phyloP scores from a whole-genome alignment of 2,329 filamentous ascomycete genomes.

The Podosphaera xanthii region DNA sequence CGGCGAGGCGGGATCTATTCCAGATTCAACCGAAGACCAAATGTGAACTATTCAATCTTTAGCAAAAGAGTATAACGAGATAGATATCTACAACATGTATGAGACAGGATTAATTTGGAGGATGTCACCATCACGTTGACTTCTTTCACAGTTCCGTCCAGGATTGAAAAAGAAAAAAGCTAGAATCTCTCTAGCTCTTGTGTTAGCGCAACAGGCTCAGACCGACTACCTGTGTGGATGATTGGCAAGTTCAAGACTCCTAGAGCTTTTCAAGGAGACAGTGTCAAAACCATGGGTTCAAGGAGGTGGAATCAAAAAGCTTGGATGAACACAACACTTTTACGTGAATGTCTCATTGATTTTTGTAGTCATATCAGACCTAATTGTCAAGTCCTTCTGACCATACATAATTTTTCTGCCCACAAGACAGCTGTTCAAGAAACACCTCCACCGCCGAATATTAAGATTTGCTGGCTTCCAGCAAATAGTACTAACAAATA shows the following conservation, averaged over 20 bases:
- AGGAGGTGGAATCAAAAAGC: background rate
- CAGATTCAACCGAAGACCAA: background rate
- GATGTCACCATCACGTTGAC: conserved; percentile 15
- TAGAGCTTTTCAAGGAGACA: background rate
- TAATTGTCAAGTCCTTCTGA: background rate
- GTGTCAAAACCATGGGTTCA: no score
- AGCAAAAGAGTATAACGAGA: background rate
- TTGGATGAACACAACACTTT: conserved; percentile 2
- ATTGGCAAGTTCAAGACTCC: conserved; percentile 1
- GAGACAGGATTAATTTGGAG: background rate
- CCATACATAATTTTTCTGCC: conserved; percentile 1
- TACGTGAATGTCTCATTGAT: background rate
- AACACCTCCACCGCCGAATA: conserved; percentile 1
- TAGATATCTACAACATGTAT: background rate
- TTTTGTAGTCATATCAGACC: background rate
- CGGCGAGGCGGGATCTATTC: background rate
- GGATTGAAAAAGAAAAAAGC: background rate
- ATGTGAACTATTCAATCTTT: background rate
- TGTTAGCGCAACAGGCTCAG: background rate
- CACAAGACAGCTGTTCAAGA: background rate
- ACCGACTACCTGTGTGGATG: conserved; percentile 1
- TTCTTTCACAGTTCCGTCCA: conserved; percentile 17
- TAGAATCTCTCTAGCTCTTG: background rate
- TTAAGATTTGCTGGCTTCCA: conserved; percentile 1
- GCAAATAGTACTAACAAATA: background rate